Conservation (phyloP, 805 yeast genomes). For the Yarrowia sp. region DNA sequence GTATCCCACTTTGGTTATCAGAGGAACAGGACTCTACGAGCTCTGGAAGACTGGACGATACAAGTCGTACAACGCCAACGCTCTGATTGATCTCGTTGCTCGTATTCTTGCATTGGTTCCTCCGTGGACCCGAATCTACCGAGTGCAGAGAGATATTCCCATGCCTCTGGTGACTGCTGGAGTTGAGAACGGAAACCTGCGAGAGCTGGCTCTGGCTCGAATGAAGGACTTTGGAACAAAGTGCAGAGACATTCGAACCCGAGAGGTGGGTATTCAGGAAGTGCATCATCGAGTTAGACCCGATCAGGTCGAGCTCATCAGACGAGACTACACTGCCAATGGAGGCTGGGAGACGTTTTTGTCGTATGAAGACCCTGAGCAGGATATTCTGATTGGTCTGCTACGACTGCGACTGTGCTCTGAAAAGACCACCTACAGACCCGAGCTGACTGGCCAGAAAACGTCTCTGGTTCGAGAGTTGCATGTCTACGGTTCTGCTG, state of each 20-base stretch:
- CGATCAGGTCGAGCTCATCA: constrained; percentile 90
- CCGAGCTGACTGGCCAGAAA: constrained; percentile 78
- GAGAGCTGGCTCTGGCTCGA: constrained; percentile 93
- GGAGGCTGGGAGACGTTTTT: constrained; percentile 99
- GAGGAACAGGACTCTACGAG: constrained; percentile 97
- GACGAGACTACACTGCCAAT: constrained; percentile 95
- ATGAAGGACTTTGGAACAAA: constrained; percentile 97
- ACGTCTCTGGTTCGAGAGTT: constrained; percentile 95
- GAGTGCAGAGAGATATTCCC: constrained; percentile 98
- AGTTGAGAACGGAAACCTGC: constrained; percentile 93
- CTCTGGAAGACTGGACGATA: constrained; percentile 95
- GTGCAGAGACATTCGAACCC: constrained; percentile 93
- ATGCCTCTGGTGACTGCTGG: constrained; percentile 98
- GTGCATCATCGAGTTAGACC: constrained; percentile 96
- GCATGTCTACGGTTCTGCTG: constrained; percentile 97
- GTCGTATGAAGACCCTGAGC: constrained; percentile 94
- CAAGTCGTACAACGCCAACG: constrained; percentile 92
- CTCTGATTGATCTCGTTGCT: constrained; percentile 90
- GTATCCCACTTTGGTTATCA: constrained; percentile 92
- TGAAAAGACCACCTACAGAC: constrained; percentile 83
- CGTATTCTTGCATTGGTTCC: constrained; percentile 94
- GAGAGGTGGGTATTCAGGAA: constrained; percentile 98
- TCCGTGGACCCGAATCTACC: constrained; percentile 98
- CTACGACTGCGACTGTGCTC: constrained; percentile 85
- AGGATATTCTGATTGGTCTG: constrained; percentile 90